Evolutionary conservation across 495 filamentous ascomycete species (phyloP).

Genomic region (Neurospora intermedia): DNA sequence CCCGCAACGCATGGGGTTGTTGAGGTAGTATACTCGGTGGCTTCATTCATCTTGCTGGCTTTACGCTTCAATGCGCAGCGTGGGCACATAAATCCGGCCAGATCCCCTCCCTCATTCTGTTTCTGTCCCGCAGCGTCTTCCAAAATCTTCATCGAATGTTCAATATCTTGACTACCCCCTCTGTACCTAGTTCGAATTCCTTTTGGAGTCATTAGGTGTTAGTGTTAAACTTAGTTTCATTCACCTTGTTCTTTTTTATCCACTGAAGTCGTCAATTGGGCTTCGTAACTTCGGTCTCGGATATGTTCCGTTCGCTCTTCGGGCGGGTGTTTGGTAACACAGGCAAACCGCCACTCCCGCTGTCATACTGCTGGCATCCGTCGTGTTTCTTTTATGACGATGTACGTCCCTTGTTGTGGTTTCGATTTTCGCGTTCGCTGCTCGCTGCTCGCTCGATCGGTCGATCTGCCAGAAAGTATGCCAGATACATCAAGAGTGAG

Average conservation of each 20-base stretch:
- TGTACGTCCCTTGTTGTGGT: neutral
- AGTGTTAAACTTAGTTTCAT: neutral
- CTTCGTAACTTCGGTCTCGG: neutral
- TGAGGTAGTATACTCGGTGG: neutral
- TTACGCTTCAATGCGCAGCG: neutral
- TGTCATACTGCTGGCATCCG: neutral
- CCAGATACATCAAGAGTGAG: neutral
- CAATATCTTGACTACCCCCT: neutral
- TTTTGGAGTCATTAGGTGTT: neutral
- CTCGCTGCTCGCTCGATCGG: neutral
- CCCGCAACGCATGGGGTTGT: neutral
- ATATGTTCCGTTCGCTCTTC: neutral
- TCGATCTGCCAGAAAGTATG: neutral
- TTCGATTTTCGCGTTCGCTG: neutral
- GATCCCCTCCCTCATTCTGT: neutral
- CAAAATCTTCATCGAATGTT: neutral
- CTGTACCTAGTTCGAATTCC: neutral
- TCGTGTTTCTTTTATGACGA: neutral
- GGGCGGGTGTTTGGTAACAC: neutral
- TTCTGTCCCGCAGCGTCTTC: neutral
- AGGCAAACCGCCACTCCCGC: neutral
- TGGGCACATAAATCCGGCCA: neutral
- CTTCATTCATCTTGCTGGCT: neutral
- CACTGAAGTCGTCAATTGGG: neutral
- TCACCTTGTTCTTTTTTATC: neutral